Conservation (phyloP, 1,139 yeast genomes). For the Sugiyamaella castrensis region DNA sequence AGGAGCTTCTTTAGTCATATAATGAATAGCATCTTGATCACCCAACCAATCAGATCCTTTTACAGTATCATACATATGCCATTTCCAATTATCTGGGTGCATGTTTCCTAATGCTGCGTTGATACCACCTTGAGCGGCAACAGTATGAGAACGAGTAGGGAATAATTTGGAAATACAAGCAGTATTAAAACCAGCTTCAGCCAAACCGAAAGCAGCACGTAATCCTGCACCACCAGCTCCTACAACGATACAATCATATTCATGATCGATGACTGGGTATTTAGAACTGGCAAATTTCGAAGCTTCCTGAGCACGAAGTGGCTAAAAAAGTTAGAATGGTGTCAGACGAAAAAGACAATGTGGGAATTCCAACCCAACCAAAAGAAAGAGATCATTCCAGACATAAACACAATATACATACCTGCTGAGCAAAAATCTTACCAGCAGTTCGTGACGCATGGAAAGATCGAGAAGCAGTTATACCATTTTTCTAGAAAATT, state of each 20-base stretch:
- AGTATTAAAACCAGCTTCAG: constrained; percentile 95
- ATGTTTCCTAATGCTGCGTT: constrained; percentile 95
- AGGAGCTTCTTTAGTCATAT: constrained; percentile 99
- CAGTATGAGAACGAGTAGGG: constrained; percentile 98
- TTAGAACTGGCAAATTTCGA: constrained; percentile 49
- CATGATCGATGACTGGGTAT: constrained; percentile 90
- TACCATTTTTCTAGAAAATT: constrained; percentile 1
- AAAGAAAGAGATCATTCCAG: no score
- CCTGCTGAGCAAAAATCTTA: constrained; percentile 31
- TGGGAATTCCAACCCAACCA: no score
- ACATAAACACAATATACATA: constrained; percentile 17
- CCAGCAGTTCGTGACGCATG: constrained; percentile 29
- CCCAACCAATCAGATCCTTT: constrained; percentile 99
- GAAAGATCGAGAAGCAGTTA: constrained; percentile 23
- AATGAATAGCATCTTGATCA: constrained; percentile 98
- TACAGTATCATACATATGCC: constrained; percentile 99
- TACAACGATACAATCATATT: constrained; percentile 94
- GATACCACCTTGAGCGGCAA: constrained; percentile 99
- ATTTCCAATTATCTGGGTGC: constrained; percentile 98
- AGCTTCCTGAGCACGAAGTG: constrained; percentile 40
- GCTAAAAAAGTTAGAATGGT: constrained; percentile 2
- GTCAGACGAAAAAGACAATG: no score
- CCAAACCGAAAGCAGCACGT: constrained; percentile 97
- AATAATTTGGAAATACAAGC: constrained; percentile 96
- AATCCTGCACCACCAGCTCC: constrained; percentile 99